Evolutionary conservation across 495 filamentous ascomycete genomes (phyloP).

Genomic region (Hypoxylon fuscum): DNA sequence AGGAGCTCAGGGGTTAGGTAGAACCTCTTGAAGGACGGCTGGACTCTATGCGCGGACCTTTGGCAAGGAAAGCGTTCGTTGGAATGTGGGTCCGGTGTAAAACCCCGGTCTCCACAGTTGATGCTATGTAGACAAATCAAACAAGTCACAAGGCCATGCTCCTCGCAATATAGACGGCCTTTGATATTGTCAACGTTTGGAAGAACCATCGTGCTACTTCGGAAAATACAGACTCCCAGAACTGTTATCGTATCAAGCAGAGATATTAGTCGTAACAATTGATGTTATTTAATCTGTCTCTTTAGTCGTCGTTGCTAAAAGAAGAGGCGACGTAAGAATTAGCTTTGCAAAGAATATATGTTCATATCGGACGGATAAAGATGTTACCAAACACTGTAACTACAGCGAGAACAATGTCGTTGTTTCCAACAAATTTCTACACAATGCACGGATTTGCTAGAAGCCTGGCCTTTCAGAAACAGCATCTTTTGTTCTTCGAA

Average conservation of each 20-base stretch:
- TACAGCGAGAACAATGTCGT: neutral
- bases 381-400: neutral
- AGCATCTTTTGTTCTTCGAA: conserved; percentile 2
- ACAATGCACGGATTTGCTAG: neutral
- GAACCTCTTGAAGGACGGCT: conserved; percentile 11
- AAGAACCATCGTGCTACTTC: neutral
- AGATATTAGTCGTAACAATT: too few species aligned
- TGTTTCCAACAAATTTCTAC: neutral
- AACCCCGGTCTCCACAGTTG: neutral
- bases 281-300: too few species aligned
- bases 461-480: neutral
- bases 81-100: neutral
- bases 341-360: neutral
- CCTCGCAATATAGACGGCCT: neutral
- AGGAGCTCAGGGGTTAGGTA: neutral
- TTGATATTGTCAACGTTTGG: neutral
- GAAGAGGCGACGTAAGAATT: neutral
- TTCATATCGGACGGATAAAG: neutral
- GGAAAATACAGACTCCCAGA: too few species aligned
- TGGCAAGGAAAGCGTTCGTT: conserved; percentile 1
- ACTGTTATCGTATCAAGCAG: too few species aligned
- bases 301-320: neutral
- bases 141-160: conserved; percentile 14
- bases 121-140: conserved; percentile 21
- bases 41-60: conserved; percentile 2